These are phyloP conservation scores for Persicaria maculosa DNA, from an alignment of 148 eudicot species.

Conservation along the genomic window DNA sequence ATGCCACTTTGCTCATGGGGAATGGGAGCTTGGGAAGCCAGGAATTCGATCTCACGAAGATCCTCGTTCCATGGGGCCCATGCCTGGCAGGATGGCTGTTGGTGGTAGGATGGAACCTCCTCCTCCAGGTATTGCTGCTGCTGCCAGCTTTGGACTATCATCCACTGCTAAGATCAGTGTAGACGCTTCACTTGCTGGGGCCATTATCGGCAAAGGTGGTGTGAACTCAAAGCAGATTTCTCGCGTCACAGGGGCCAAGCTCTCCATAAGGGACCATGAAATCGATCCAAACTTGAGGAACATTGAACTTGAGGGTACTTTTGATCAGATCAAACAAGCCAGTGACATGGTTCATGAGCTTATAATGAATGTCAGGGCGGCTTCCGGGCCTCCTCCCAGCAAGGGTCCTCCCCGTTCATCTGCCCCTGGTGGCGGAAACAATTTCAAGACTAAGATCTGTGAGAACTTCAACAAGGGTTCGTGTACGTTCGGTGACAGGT, in stretches of 20 bases:
- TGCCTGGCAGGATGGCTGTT: not conserved
- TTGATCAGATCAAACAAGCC: conserved; percentile 83
- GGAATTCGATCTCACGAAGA: conserved; percentile 37
- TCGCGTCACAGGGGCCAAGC: conserved; percentile 72
- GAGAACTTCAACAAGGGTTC: conserved; percentile 67
- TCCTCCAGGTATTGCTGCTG: conserved; percentile 18
- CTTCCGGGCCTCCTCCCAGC: conserved; percentile 23
- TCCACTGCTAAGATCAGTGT: conserved; percentile 80
- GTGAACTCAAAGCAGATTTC: conserved; percentile 75
- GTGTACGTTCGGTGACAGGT: conserved; percentile 70
- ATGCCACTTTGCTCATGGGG: conserved; percentile 84
- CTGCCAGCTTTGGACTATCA: conserved; percentile 56
- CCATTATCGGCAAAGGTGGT: conserved; percentile 80
- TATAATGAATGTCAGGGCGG: conserved; percentile 33
- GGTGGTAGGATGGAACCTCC: conserved; percentile 34
- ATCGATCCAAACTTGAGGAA: conserved; percentile 56
- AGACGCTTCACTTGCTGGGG: conserved; percentile 72
- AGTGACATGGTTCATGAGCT: conserved; percentile 78
- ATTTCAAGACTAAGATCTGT: conserved; percentile 67
- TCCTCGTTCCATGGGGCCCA: conserved; percentile 49
- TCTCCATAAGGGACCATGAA: conserved; percentile 72
- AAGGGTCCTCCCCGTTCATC: conserved; percentile 4
- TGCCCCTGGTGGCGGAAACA: conserved; percentile 15
- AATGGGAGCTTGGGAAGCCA: conserved; percentile 79
- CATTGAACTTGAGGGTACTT: conserved; percentile 77